phyloP scores from a whole-genome alignment of 805 yeast genomes.

The Metschnikowia matae region DNA sequence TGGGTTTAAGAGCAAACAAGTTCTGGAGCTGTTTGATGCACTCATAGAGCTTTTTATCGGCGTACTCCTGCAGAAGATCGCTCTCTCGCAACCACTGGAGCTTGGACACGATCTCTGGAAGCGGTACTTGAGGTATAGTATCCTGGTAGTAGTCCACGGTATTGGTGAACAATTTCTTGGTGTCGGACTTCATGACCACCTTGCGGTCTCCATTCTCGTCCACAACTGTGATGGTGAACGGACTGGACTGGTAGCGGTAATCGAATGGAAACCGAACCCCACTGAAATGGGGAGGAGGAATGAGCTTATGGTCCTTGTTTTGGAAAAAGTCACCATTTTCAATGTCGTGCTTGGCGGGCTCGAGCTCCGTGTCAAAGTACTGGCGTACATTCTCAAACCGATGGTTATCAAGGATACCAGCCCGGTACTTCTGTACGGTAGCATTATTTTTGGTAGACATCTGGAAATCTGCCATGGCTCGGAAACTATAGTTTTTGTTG shows the following conservation, averaged over 20 bases:
- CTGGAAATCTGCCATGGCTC: conserved; percentile 89
- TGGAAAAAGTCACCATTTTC: conserved; percentile 21
- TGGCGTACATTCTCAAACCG: conserved; percentile 23
- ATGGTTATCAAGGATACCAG: conserved; percentile 21
- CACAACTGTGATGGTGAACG: conserved; percentile 45
- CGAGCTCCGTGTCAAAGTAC: conserved; percentile 23
- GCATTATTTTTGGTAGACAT: conserved; percentile 54
- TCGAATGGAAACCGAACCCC: conserved; percentile 71
- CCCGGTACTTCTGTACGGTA: conserved; percentile 27
- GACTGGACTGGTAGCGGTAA: conserved; percentile 74
- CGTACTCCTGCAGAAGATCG: conserved; percentile 36
- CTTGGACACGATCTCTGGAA: conserved; percentile 41
- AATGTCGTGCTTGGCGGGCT: conserved; percentile 26
- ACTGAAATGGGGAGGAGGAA: conserved; percentile 86
- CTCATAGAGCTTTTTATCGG: conserved; percentile 32
- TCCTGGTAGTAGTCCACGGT: conserved; percentile 46
- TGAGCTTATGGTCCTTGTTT: conserved; percentile 51
- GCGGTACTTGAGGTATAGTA: conserved; percentile 46
- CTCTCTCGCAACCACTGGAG: conserved; percentile 26
- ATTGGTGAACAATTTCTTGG: conserved; percentile 50
- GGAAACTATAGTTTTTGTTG: conserved; percentile 66
- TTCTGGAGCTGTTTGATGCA: conserved; percentile 41
- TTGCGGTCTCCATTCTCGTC: conserved; percentile 57
- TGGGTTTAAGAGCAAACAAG: conserved; percentile 68
- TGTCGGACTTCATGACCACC: conserved; percentile 42